Evolutionary conservation across 1,284 basidiomycete genomes (phyloP), one percentile per base, ranked within the genome.

Genomic region (Malassezia yamatoensis): DNA sequence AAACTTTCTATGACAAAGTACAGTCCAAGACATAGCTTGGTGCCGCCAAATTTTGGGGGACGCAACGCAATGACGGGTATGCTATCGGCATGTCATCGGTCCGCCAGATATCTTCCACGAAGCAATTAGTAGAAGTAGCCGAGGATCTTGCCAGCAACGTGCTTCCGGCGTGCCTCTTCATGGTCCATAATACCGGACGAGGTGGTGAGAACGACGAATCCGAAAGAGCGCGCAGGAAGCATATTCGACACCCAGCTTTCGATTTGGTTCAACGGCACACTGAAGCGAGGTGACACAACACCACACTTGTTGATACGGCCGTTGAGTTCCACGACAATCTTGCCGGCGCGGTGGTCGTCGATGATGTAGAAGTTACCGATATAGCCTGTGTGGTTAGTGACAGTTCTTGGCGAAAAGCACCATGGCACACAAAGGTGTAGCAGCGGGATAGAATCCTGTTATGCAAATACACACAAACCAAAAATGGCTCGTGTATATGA

Each of bases 321-420:
- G 77, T 96, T 96, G 62, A 99, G 85, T 79, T 98, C 90, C 68
- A 98, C 83, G 70, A 99, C 91, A 67, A 99, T 88, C 81, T 99
- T 99, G 76, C 90, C 90, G 15, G 90, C 86, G 63, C 94, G 90
- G 80, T 98, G 94, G 81, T 99, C 94, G 76, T 99, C 94, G 76
- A 99, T 86, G 78, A 96, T 88, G 80, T 96, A 93, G 76, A 98
- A 98, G 81, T 98, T 93, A 74, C 90, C 90, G 65, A 96, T 96
- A 83, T 96, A 96, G 62, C 90, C 91, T 96, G 67, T 3, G 29
- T n/a, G 43, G 49, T 58, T 35, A 58, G 55, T 16, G 4, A 29
- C 24, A 7, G 7, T 29, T 29, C 24, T 7, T 29, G 3, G 24
- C 24, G 3, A 29, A 29, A 29, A 29, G 24, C 24, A 29, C 24